Base-by-base conservation (phyloP, 2,329 filamentous ascomycete species). In the Akanthomyces muscarius region DNA sequence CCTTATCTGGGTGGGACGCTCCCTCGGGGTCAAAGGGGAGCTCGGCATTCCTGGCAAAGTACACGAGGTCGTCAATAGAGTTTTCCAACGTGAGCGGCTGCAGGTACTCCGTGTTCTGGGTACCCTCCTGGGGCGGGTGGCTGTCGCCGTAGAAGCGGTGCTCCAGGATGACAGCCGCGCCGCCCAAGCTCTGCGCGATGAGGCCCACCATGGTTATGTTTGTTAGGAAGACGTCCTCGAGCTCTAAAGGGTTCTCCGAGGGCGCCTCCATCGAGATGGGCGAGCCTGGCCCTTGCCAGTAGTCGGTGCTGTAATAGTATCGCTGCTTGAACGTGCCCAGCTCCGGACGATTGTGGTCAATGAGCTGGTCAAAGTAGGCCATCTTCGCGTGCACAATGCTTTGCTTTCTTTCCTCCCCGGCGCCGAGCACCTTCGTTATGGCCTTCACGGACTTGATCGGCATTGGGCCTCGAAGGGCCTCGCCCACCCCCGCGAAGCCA, bases 121-220 rank as follows among this genome's bases (percentile, higher is more conserved):
- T 81, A 3, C 79, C 71, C 8, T 25, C 23, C 18, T 30, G 5
- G 0, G 83, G 83, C 0, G 90, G 90, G 60, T 88, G 86, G 70
- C 88, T 91, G 16, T 80, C 80, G 63, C 91, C 91, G 71, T 92
- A 96, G 79, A 93, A 96, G 55, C 91, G 85, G 71, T 95, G 91
- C 76, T 95, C 91, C 2, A 61, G 80, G 55, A 94, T 83, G 10
- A 96, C 87, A 10, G 86, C 89, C 23, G 94, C 77, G 2, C 90
- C 91, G 65, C 86, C 78, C 0, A 87, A 88, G 1, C 86, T 86
- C 67, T 87, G 77, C 2, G 87, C 84, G 21, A 94, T 80, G 66
- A 89, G 81, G 42, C 83, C 83, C 51, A 86, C 81, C 1, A 91
- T 78, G 53, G 93, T 86, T 36, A 88, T 88, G 71, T 61, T 91